Conservation (phyloP, 176 grass and related monocot species). For the Dendrocalamus sinicus region DNA sequence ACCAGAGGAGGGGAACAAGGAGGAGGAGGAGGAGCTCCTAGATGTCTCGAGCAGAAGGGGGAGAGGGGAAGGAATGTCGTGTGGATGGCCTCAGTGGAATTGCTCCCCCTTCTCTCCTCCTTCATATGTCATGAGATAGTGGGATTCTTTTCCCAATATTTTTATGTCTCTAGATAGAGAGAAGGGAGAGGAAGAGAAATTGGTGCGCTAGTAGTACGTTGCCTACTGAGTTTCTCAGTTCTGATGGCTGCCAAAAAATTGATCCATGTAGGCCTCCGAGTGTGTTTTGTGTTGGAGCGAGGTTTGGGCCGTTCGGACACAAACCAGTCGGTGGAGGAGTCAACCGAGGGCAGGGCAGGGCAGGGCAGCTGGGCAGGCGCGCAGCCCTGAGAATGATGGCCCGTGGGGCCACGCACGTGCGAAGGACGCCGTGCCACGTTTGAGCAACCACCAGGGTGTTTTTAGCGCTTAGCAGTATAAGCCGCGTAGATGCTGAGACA, state of each 20-base stretch:
- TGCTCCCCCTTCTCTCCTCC: constrained; percentile 41
- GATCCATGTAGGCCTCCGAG: background rate
- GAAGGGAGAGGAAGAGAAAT: constrained; percentile 22
- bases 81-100: constrained; percentile 53
- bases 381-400: constrained; percentile 42
- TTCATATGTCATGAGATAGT: constrained; percentile 64
- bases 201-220: background rate
- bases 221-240: background rate
- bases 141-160: constrained; percentile 53
- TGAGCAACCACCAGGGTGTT: constrained; percentile 44
- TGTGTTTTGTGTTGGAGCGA: constrained; percentile 13
- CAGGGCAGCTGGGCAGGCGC: no score
- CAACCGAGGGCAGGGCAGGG: constrained; percentile 1
- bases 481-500: background rate
- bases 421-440: constrained; percentile 45
- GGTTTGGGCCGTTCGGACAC: background rate
- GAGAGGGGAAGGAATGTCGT: constrained; percentile 56
- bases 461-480: constrained; percentile 38
- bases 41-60: constrained; percentile 34
- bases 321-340: constrained; percentile 44
- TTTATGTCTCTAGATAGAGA: constrained; percentile 25
- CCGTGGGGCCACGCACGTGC: constrained; percentile 53
- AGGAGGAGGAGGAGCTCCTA: constrained; percentile 3
- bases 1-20: background rate
- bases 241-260: background rate